Conservation (phyloP, 2,329 filamentous ascomycete genomes). For the Pyricularia sp. region DNA sequence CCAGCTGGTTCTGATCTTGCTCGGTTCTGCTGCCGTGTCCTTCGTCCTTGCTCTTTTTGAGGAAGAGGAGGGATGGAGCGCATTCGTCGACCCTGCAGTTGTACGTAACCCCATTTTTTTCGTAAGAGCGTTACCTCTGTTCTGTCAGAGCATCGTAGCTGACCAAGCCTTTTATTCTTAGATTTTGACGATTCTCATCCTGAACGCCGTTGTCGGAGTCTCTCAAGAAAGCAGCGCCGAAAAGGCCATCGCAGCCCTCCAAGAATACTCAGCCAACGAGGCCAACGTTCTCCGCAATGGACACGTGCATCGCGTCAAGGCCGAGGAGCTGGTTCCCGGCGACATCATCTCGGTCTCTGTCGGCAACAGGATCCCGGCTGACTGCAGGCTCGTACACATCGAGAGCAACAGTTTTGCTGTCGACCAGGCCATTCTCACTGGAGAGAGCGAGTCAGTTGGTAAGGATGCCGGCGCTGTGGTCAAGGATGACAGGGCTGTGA, state of each 20-base stretch:
- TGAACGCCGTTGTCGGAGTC: conserved; percentile 95
- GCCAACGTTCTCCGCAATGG: conserved; percentile 88
- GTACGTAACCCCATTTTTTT: conserved; percentile 46
- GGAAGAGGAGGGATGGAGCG: conserved; percentile 87
- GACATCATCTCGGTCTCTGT: conserved; percentile 84
- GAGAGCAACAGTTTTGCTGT: conserved; percentile 97
- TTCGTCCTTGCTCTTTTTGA: conserved; percentile 92
- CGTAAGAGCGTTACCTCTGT: too few species aligned
- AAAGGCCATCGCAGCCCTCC: conserved; percentile 93
- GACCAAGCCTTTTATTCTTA: conserved; percentile 23
- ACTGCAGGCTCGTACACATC: conserved; percentile 82
- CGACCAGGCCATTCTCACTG: conserved; percentile 94
- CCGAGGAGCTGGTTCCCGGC: conserved; percentile 93
- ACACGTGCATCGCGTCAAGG: conserved; percentile 72
- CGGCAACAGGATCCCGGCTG: conserved; percentile 87
- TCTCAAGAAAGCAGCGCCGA: conserved; percentile 98
- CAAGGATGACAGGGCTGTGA: conserved; percentile 74
- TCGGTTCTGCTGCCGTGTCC: conserved; percentile 86
- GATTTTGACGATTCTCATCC: conserved; percentile 93
- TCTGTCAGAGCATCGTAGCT: neutral
- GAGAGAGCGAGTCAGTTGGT: conserved; percentile 92
- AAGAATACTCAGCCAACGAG: conserved; percentile 98
- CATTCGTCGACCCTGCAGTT: conserved; percentile 92
- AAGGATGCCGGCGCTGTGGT: conserved; percentile 65
- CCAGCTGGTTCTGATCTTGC: conserved; percentile 89